A percentile compares a stretch with the other conserved stretches of the same genome.
These are phyloP conservation scores for Trichosporon sp. DNA, from an alignment of 1,284 basidiomycete species.

Conservation along the genomic window DNA sequence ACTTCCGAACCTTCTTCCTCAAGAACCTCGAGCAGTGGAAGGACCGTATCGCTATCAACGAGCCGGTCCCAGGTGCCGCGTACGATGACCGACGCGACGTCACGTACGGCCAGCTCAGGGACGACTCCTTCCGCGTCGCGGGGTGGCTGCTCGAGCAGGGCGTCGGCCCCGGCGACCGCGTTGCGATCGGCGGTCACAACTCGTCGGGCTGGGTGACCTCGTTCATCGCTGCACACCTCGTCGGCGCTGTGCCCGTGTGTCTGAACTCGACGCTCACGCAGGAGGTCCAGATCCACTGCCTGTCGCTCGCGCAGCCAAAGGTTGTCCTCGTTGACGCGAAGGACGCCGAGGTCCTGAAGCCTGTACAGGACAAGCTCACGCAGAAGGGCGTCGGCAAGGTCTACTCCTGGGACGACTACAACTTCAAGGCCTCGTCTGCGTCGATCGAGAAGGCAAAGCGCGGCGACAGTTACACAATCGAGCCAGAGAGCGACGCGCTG, in stretches of 20 bases:
- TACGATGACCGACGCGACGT: constrained; percentile 9
- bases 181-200: constrained; percentile 39
- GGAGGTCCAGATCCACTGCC: constrained; percentile 29
- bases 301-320: constrained; percentile 29
- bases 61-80: constrained; percentile 9
- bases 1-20: constrained; percentile 36
- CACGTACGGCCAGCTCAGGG: constrained; percentile 20
- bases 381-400: constrained; percentile 5
- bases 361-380: constrained; percentile 5
- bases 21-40: constrained; percentile 22
- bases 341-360: constrained; percentile 26
- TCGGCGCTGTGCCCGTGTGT: constrained; percentile 37
- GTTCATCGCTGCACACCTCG: constrained; percentile 34
- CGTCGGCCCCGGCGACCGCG: constrained; percentile 26
- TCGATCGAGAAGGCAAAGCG: neutral
- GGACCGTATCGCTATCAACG: constrained; percentile 27
- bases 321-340: constrained; percentile 36
- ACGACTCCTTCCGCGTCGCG: constrained; percentile 22
- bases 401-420: constrained; percentile 7
- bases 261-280: constrained; percentile 39
- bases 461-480: constrained; percentile 17
- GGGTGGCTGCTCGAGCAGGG: constrained; percentile 32
- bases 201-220: constrained; percentile 24
- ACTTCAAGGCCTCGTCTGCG: neutral
- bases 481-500: constrained; percentile 38